Percentiles rank a stretch among this genome's conserved stretches.
phyloP scores from a whole-genome alignment of 1,284 basidiomycete species.

The Ustilago crameri region DNA sequence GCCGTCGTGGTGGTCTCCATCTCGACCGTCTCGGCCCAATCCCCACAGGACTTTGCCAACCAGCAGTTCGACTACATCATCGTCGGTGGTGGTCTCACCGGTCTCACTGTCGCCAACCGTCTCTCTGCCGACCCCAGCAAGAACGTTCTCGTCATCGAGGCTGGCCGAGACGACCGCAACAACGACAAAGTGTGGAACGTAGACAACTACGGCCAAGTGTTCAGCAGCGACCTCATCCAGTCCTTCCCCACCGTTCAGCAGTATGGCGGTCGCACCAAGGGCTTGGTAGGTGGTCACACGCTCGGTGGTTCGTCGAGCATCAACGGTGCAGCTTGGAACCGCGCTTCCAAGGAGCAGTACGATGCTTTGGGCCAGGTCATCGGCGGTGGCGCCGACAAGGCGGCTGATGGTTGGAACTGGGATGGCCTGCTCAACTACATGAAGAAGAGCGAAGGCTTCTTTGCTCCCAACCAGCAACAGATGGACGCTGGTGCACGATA shows the following conservation, averaged over 20 bases:
- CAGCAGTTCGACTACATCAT: constrained; percentile 64
- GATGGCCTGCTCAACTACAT: constrained; percentile 72
- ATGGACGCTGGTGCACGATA: constrained; percentile 71
- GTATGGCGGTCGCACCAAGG: constrained; percentile 65
- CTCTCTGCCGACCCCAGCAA: constrained; percentile 58
- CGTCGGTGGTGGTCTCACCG: constrained; percentile 61
- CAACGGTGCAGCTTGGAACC: constrained; percentile 75
- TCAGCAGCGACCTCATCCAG: constrained; percentile 72
- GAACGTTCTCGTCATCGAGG: constrained; percentile 66
- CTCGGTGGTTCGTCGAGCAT: constrained; percentile 75
- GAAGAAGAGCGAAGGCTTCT: constrained; percentile 75
- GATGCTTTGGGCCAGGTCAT: constrained; percentile 74
- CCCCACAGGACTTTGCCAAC: constrained; percentile 10
- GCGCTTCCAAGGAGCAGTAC: constrained; percentile 74
- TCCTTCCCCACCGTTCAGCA: constrained; percentile 71
- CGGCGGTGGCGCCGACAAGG: constrained; percentile 57
- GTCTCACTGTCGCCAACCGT: constrained; percentile 62
- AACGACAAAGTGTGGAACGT: constrained; percentile 37
- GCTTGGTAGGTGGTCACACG: constrained; percentile 72
- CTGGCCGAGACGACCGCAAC: constrained; percentile 57
- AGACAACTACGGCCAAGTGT: constrained; percentile 71
- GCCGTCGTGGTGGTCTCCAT: constrained; percentile 15
- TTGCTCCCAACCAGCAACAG: constrained; percentile 73
- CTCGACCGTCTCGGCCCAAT: constrained; percentile 11
- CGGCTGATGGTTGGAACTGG: constrained; percentile 72